Conservation (phyloP, 2,329 filamentous ascomycete genomes). For the Aureobasidium melanogenum region DNA sequence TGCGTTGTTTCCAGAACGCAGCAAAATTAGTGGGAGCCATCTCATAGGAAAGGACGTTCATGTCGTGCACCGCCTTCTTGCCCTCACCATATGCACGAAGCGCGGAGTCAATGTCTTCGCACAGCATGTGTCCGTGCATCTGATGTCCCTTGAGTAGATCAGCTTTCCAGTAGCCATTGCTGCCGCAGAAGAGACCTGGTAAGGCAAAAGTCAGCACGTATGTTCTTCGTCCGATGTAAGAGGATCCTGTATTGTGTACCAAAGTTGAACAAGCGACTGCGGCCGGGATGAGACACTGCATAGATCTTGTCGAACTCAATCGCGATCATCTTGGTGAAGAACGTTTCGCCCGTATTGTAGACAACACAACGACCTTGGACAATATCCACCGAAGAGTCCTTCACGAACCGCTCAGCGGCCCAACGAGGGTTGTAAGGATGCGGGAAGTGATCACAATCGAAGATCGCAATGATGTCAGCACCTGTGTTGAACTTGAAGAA, state of each 20-base stretch:
- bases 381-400: slow-evolving; percentile 35
- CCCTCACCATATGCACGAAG: slow-evolving; percentile 38
- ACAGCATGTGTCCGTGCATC: slow-evolving; percentile 43
- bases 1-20: slow-evolving; percentile 42
- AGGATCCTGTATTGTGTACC: slow-evolving; percentile 20
- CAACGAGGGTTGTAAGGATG: slow-evolving; percentile 41
- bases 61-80: slow-evolving; percentile 38
- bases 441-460: slow-evolving; percentile 43
- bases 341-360: slow-evolving; percentile 37
- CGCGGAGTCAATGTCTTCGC: slow-evolving; percentile 43
- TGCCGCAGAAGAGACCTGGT: slow-evolving; percentile 41
- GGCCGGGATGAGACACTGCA: slow-evolving; percentile 41
- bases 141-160: slow-evolving; percentile 36
- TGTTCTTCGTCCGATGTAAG: too few relatives aligned
- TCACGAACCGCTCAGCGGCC: slow-evolving; percentile 40
- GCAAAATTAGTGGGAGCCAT: slow-evolving; percentile 37
- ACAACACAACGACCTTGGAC: slow-evolving; percentile 43
- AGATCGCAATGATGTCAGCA: slow-evolving; percentile 40
- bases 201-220: slow-evolving; percentile 30
- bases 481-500: slow-evolving; percentile 37
- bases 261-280: slow-evolving; percentile 39
- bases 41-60: slow-evolving; percentile 42
- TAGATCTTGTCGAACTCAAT: slow-evolving; percentile 46
- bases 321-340: slow-evolving; percentile 39
- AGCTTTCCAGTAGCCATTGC: slow-evolving; percentile 42